Base-by-base conservation (phyloP, 2,329 filamentous ascomycete genomes). In the Cercospora sojina region DNA sequence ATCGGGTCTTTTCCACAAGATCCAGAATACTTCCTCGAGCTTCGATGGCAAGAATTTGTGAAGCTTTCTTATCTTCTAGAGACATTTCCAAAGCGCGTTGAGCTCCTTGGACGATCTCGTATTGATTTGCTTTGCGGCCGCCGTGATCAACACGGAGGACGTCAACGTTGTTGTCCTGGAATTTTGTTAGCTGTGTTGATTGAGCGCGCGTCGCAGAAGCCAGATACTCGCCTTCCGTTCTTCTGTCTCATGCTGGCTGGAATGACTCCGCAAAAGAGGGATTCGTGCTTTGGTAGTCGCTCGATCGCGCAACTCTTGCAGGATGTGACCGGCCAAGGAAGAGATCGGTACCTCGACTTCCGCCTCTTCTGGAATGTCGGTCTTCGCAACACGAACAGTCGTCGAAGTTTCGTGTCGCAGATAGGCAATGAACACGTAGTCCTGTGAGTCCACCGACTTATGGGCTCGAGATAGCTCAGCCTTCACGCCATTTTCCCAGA, bases 81-180 rank as follows among this genome's bases (percentile, higher is more conserved):
- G 93, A 83, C 64, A 86, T 86, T 31, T 86, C 84, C 31, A 83
- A 84, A 32, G 81, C 81, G 5, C 83, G 75, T 62, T 86, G 82
- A n/a, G 85, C 86, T 71, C 93, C 90, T 76, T 96, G 92, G 57
- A 97, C 89, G 59, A 98, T 92, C 29, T 89, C 89, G 75, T 89
- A 88, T 62, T 94, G 88, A 79, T 97, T 97, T 69, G 90, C 91
- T 81, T 97, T 98, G 80, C 97, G 97, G 78, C 89, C 92, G 73
- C 90, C 88, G 59, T 92, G 93, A 65, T 91, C 90, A 1, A 91
- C 88, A 5, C 93, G 86, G 3, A 97, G 84, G n/a, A 98, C 90
- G 67, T 91, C 89, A 55, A 98, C 93, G 71, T 90, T 89, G 66
- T 88, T 60, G 20, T 60, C 58, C 58, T 60, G 58, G 16, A 25